These are phyloP conservation scores for Hanseniaspora jakobsenii DNA, from an alignment of 805 yeast species.

Conservation along the genomic window DNA sequence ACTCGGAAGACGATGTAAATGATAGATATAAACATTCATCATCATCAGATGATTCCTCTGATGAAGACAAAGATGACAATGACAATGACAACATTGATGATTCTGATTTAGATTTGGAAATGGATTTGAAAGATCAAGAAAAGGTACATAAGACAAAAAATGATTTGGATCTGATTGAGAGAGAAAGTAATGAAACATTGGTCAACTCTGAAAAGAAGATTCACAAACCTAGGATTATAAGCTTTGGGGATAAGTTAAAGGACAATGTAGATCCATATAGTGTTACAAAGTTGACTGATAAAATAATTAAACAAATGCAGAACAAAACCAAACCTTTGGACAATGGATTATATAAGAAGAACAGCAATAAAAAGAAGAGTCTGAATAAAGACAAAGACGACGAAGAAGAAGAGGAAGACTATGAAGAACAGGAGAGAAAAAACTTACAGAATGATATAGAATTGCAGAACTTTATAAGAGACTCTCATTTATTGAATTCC, in stretches of 20 bases:
- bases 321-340: slow-evolving; percentile 45
- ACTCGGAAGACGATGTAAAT: slow-evolving; percentile 1
- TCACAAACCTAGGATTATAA: slow-evolving; percentile 27
- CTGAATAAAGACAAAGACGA: slow-evolving; percentile 21
- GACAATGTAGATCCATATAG: slow-evolving; percentile 25
- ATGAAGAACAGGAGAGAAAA: slow-evolving; percentile 34
- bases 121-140: slow-evolving; percentile 20
- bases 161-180: not conserved
- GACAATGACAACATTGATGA: slow-evolving; percentile 24
- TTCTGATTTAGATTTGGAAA: slow-evolving; percentile 10
- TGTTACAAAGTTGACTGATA: slow-evolving; percentile 33
- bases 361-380: slow-evolving; percentile 30
- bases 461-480: slow-evolving; percentile 54
- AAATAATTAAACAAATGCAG: slow-evolving; percentile 31
- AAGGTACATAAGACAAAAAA: not conserved
- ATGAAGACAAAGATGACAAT: slow-evolving; percentile 16
- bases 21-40: not conserved
- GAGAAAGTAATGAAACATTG: too few relatives aligned
- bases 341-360: slow-evolving; percentile 20
- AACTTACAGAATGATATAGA: slow-evolving; percentile 60
- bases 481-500: slow-evolving; percentile 52
- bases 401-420: slow-evolving; percentile 22
- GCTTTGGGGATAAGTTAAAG: slow-evolving; percentile 24
- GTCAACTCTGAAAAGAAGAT: too few relatives aligned
- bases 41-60: slow-evolving; percentile 14